Evolutionary conservation across 2,329 filamentous ascomycete genomes (phyloP).

Genomic region (Xylaria sp.): DNA sequence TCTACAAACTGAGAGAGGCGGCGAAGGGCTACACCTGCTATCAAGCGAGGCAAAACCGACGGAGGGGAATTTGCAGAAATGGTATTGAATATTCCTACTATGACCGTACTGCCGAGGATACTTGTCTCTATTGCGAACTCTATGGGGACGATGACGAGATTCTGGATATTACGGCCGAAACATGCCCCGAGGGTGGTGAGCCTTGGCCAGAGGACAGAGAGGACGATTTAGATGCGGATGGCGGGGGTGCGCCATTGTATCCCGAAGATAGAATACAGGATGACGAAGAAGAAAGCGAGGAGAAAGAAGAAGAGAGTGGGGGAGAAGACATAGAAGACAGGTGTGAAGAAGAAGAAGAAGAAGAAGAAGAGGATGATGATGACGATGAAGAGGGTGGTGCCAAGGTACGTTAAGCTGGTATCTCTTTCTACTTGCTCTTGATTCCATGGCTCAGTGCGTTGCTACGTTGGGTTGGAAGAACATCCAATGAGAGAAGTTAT

Average conservation of each 20-base stretch:
- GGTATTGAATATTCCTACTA: slow-evolving; percentile 40
- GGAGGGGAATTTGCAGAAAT: slow-evolving; percentile 39
- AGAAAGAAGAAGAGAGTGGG: background rate
- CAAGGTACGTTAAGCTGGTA: slow-evolving; percentile 9
- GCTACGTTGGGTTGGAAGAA: background rate
- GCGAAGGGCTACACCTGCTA: slow-evolving; percentile 40
- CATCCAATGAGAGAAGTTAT: background rate
- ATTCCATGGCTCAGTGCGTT: background rate
- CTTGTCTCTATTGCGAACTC: slow-evolving; percentile 44
- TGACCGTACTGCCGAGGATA: slow-evolving; percentile 29
- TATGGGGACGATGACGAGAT: slow-evolving; percentile 20
- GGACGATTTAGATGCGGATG: slow-evolving; percentile 27
- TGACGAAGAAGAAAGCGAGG: slow-evolving; percentile 31
- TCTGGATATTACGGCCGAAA: slow-evolving; percentile 28
- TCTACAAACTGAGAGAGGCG: slow-evolving; percentile 29
- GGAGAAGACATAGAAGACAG: slow-evolving; percentile 10
- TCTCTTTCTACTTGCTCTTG: background rate
- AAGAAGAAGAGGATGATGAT: background rate
- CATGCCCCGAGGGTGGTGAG: slow-evolving; percentile 29
- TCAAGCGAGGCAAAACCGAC: slow-evolving; percentile 24
- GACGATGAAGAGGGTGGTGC: slow-evolving; percentile 33
- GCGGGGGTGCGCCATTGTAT: background rate
- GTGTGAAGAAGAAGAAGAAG: background rate
- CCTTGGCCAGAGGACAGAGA: slow-evolving; percentile 29
- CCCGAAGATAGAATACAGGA: slow-evolving; percentile 28